phyloP scores from a whole-genome alignment of 371 early-diverging fungal species.

The Rhizomucor pusillus region DNA sequence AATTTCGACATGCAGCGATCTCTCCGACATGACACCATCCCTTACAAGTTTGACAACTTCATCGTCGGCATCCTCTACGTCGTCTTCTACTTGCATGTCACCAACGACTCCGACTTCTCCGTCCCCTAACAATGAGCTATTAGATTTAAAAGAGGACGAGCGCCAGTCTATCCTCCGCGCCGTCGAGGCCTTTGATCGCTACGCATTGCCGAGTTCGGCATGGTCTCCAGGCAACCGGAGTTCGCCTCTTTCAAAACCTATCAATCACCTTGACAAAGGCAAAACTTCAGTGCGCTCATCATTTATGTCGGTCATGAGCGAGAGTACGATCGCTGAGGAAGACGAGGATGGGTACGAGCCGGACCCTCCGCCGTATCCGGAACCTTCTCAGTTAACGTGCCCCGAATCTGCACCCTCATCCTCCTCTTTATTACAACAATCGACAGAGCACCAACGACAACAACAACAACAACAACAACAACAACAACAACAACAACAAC shows the following conservation, averaged over 20 bases:
- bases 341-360: conserved; percentile 2
- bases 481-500: conserved; percentile 8
- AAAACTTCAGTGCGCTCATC: conserved; percentile 11
- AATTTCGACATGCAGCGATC: conserved; percentile 1
- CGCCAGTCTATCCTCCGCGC: conserved; percentile 18
- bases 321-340: conserved; percentile 9
- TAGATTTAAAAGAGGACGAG: conserved; percentile 6
- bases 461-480: conserved; percentile 6
- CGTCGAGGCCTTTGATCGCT: conserved; percentile 28
- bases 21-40: not conserved
- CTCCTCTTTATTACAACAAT: not conserved
- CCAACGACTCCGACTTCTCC: not conserved
- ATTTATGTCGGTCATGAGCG: conserved; percentile 11
- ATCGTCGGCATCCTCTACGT: conserved; percentile 2
- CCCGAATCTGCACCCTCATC: conserved; percentile 2
- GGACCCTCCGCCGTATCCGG: conserved; percentile 1
- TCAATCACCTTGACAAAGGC: not conserved
- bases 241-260: conserved; percentile 14
- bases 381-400: not conserved
- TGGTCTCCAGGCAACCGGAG: conserved; percentile 8
- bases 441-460: conserved; percentile 7
- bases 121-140: not conserved
- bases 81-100: conserved; percentile 1
- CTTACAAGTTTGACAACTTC: not conserved
- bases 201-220: conserved; percentile 18